Conservation (phyloP, 2,329 filamentous ascomycete genomes). For the Penicillium sp. region DNA sequence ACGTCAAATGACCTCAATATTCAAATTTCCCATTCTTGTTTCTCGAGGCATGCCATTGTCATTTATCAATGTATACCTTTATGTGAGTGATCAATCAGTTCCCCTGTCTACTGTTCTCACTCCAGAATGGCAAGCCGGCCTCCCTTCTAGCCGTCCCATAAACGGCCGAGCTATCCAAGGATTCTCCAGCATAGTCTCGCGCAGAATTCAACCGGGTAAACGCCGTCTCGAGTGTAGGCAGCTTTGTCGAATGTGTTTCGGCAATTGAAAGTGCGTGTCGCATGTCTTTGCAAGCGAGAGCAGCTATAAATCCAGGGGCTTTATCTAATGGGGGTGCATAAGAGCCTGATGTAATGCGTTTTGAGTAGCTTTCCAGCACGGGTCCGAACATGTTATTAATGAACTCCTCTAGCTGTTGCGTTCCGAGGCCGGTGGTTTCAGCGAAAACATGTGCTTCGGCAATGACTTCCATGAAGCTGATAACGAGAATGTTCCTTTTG, state of each 20-base stretch:
- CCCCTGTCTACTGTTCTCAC: slow-evolving; percentile 16
- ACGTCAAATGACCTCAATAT: too few species aligned
- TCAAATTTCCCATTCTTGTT: too few species aligned
- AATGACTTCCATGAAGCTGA: slow-evolving; percentile 48
- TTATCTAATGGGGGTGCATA: slow-evolving; percentile 18
- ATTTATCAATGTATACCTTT: neutral
- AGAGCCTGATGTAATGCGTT: slow-evolving; percentile 18
- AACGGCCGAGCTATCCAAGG: slow-evolving; percentile 16
- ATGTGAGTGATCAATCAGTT: too few species aligned
- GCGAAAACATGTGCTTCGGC: slow-evolving; percentile 50
- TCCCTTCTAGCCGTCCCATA: slow-evolving; percentile 16
- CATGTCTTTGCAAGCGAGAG: slow-evolving; percentile 17
- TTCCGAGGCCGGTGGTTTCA: slow-evolving; percentile 42
- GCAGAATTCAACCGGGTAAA: slow-evolving; percentile 11
- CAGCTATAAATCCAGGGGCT: slow-evolving; percentile 16
- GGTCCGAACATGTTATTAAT: slow-evolving; percentile 27
- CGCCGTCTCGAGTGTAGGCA: slow-evolving; percentile 14
- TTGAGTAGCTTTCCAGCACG: slow-evolving; percentile 17
- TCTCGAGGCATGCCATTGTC: neutral
- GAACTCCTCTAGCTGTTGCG: slow-evolving; percentile 40
- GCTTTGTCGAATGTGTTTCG: neutral
- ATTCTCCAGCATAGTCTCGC: slow-evolving; percentile 17
- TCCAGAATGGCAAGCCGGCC: slow-evolving; percentile 16
- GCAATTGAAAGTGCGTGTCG: slow-evolving; percentile 14
- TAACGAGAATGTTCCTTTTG: slow-evolving; percentile 46